These are phyloP conservation scores for Golubevia pallescens DNA, from an alignment of 1,284 basidiomycete genomes.

Conservation along the genomic window DNA sequence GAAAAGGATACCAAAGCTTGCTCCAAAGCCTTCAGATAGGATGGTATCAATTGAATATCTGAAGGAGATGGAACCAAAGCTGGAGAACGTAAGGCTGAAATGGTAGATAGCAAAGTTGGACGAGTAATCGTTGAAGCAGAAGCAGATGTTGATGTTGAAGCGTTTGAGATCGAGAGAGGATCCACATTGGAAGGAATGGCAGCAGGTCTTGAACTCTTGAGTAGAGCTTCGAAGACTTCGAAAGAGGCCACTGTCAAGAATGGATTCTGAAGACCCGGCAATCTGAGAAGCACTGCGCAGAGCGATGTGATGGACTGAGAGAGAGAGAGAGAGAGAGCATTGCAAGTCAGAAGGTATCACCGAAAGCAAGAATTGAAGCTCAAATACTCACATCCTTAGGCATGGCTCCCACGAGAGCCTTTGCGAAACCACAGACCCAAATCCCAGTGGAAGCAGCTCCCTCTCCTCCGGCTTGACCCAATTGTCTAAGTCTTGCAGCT, in stretches of 20 bases:
- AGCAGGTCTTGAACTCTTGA: conserved; percentile 35
- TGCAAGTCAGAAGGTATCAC: background rate
- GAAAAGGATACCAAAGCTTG: conserved; percentile 53
- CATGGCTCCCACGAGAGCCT: conserved; percentile 34
- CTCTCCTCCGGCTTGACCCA: conserved; percentile 19
- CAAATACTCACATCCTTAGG: conserved; percentile 27
- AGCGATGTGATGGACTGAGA: conserved; percentile 20
- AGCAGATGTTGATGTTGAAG: background rate
- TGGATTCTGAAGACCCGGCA: conserved; percentile 53
- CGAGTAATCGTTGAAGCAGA: conserved; percentile 1
- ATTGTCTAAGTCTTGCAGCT: conserved; percentile 36
- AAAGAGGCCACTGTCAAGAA: conserved; percentile 56
- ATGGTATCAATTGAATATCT: conserved; percentile 53
- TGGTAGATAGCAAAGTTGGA: conserved; percentile 16
- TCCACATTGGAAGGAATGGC: background rate
- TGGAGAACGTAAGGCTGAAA: conserved; percentile 40
- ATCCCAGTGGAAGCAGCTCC: conserved; percentile 51
- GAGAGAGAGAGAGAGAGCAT: background rate
- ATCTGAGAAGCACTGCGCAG: conserved; percentile 29
- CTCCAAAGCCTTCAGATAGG: conserved; percentile 54
- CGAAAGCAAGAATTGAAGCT: background rate
- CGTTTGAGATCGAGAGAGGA: too few relatives aligned
- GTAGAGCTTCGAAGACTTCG: conserved; percentile 58
- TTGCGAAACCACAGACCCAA: conserved; percentile 54
- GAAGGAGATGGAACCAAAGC: conserved; percentile 33